Evolutionary conservation across 352 stramenopile genomes (phyloP), one percentile per base, ranked within the genome.

Genomic region (Plasmopara muralis): DNA sequence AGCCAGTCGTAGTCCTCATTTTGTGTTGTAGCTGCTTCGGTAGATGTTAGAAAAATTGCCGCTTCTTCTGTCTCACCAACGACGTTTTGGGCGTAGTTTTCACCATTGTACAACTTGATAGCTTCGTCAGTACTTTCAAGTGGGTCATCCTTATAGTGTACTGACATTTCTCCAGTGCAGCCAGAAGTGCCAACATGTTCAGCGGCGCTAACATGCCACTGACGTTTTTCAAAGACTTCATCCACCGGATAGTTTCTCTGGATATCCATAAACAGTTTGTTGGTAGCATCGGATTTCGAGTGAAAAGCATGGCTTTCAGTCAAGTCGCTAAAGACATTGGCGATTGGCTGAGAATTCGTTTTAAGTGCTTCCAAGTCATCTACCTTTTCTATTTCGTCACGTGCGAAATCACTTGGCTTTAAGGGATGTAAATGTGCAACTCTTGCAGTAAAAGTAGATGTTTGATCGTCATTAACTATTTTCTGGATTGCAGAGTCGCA

Each of bases 361-460:
- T 38, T 35, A 13, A 41, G 30, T 35, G 15, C 15, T 35, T 43
- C 6, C n/a, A 20, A 28, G n/a, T 42, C 29, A 25, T 31, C 20
- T 5, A n/a, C 25, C 15, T 57, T 47, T 5, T 56, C 47, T 46
- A 5, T 35, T 12, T 64, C 58, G 20, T 46, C 20, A 43, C 63
- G 61, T 30, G 40, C 33, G 0, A 37, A 57, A 10, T 53, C 43
- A 16, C 4, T 62, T 2, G 62, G 49, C 13, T 74, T 45, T 3
- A 71, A 46, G 43, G 69, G 71, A 43, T 69, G 51, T 16, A 74
- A 54, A 14, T 61, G 47, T n/a, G 35, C 39, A 40, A 66, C 58
- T 20, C 2, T 47, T 40, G 33, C 25, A 43, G 48, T 50, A 10
- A 64, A 46, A 41, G 43, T 43, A 31, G 45, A 1, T 9, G 37